Evolutionary conservation across 371 early-diverging fungal species (phyloP), one percentile per base, ranked within the genome.

Genomic region (Entomophthora muscae): DNA sequence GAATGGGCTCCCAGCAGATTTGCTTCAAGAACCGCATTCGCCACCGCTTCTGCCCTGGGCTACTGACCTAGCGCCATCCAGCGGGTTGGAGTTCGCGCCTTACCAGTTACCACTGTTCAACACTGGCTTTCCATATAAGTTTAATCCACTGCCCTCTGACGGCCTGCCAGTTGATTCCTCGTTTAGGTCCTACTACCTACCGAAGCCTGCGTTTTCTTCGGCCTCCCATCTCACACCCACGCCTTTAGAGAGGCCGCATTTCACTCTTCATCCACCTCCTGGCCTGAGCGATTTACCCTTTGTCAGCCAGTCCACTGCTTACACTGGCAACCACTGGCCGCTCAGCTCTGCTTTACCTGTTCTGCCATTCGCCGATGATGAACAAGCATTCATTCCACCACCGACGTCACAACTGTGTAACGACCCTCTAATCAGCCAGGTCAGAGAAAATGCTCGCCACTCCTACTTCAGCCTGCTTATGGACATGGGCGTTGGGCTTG

Each of bases 401-500:
- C 42, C 42, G 10, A 10, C 42, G 17, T 17, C 42, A 42, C 5
- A 17, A 5, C 5, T 42, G 17, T 42, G 42, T 17, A 42, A 17
- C 17, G 28, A 55, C 56, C 56, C 12, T 17, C 28, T 55, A 13
- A 55, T 26, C 28, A 3, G 10, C 12, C 56, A 55, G 28, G 28
- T 27, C n/a, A 7, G 28, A 26, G 56, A 55, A 26, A 22, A 55
- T 55, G 56, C 56, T 13, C 56, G 56, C 56, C 56, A 55, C 28
- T 22, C 56, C 22, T 55, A 55, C 56, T 55, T 55, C 28, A 55
- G 56, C 28, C 56, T 55, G 22, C 56, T 55, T 26, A 55, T 55
- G 28, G 56, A 55, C n/a, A 55, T 55, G 56, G 56, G 56, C 7
- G 24, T 55, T 22, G 56, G 56, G 12, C 56, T 55, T 24, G 22